Base-by-base conservation (phyloP, 1,284 basidiomycete species). In the Trametes versicolor region DNA sequence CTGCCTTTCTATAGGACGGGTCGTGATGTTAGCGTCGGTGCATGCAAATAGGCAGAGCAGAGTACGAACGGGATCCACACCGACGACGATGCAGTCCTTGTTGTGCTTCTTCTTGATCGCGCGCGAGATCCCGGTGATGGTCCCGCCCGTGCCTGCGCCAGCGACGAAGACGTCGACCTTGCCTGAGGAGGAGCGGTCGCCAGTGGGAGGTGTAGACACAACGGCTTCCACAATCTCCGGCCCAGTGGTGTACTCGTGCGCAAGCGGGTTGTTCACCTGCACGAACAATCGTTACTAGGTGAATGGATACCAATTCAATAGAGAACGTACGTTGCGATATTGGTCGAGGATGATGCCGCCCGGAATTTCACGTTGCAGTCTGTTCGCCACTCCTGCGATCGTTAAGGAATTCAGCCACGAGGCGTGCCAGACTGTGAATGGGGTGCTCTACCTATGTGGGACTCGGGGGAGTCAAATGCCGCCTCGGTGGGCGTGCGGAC, bases 71-170 rank as follows among this genome's bases (percentile, higher is more conserved):
- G 97, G 97, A 80, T 99, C 97, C 32, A 96, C 85, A 4, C 89
- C 97, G n/a, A 99, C 86, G 19, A 98, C 85, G 37, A 87, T 78
- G 71, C 88, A 91, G 25, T 87, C 79, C 34, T 85, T 78, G 73
- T 94, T 94, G 72, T 94, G 91, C 4, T 76, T 81, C 73, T 91
- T 92, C 80, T 94, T 93, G 73, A 98, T 82, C 1, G 93, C 94
- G 37, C 90, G 85, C 7, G 95, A 92, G 32, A 97, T 78, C 4
- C 97, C 97, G 21, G 93, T 94, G 67, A 99, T 83, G 0, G 97
- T 98, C 10, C 97, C 97, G 34, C 97, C 97, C 0, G 97, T 99
- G 9, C 97, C 97, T 12, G 96, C 95, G 6, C 95, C 91, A 6
- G 91, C 94, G n/a, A 98, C 79, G 48, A 99, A 81, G 0, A 90